Conservation (phyloP, 768 basidiomycete species). For the Termitomyces eurrhizus region DNA sequence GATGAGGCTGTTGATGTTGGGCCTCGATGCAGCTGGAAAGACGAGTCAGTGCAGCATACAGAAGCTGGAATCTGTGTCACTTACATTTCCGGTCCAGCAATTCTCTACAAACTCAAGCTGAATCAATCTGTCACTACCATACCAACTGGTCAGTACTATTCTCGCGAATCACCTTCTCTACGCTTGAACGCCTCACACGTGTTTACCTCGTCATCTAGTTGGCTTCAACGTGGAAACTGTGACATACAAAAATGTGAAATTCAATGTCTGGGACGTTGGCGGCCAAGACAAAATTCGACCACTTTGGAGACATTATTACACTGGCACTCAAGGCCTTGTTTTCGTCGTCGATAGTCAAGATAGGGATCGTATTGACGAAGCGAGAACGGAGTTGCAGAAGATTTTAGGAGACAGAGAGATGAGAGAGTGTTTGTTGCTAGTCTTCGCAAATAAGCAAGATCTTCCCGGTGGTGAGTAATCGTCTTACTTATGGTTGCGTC, state of each 20-base stretch:
- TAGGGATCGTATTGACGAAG: slow-evolving; percentile 93
- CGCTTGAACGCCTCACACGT: slow-evolving; percentile 4
- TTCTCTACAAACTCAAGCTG: slow-evolving; percentile 97
- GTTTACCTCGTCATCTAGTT: slow-evolving; percentile 40
- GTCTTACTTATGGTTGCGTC: not conserved
- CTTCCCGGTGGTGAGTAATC: slow-evolving; percentile 79
- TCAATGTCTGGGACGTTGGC: slow-evolving; percentile 96
- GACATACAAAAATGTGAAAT: slow-evolving; percentile 97
- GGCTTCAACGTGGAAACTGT: slow-evolving; percentile 99
- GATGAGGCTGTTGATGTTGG: slow-evolving; percentile 97
- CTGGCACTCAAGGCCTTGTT: slow-evolving; percentile 96
- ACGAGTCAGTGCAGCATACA: slow-evolving; percentile 63
- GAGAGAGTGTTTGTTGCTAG: slow-evolving; percentile 94
- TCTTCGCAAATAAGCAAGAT: slow-evolving; percentile 99
- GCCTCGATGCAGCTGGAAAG: slow-evolving; percentile 96
- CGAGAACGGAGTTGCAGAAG: slow-evolving; percentile 90
- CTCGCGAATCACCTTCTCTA: not conserved
- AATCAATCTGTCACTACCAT: slow-evolving; percentile 99
- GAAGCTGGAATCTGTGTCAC: not conserved
- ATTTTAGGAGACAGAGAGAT: slow-evolving; percentile 97
- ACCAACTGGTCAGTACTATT: slow-evolving; percentile 69
- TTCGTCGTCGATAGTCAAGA: slow-evolving; percentile 98
- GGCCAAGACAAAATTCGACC: slow-evolving; percentile 99
- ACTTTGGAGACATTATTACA: slow-evolving; percentile 98
- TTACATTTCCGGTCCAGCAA: slow-evolving; percentile 53